Base-by-base conservation (phyloP, 768 basidiomycete species). In the Inosperma sp. region DNA sequence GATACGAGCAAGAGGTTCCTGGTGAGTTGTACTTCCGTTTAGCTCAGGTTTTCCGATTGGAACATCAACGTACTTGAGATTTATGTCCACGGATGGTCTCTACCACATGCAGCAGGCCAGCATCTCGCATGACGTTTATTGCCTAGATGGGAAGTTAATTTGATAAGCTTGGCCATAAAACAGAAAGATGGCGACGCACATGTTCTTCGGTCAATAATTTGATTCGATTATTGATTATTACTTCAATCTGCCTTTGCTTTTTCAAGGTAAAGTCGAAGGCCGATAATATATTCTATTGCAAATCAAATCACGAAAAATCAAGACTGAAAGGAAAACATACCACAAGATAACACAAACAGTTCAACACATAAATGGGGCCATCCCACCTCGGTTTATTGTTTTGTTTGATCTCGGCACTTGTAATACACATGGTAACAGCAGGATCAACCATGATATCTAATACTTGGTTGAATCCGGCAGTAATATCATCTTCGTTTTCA, bases 361-460 rank as follows among this genome's bases (percentile, higher is more conserved):
- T 97, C 56, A 96, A 72, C 47, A 90, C 74, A 62, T 91, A 98
- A 0, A 96, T 79, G 2, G 80, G 76, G 39, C 74, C 76, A 63
- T 99, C 94, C 91, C 94, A 95, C 26, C 68, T 73, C 5, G 75
- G 78, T 23, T 76, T 69, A 16, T 68, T 48, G 31, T 71, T 70
- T 27, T 75, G 75, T 61, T 85, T 87, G 56, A 82, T 82, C 56
- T 86, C 86, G 2, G 82, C 79, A 44, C 81, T 81, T 4, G 72
- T 69, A 9, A 78, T 67, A 62, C 88, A 89, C 79, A 90, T 84
- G 53, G 83, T 79, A 12, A 95, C 66, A 0, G 84, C 83, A 0
- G 94, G 93, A 61, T 93, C 88, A 19, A 96, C 76, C 70, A 90
- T 88, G 37, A 85, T 79, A 56, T 93, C 86, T 19, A 96, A 68